Base-by-base conservation (phyloP, 148 eudicot species). In the Spergularia bocconei region DNA sequence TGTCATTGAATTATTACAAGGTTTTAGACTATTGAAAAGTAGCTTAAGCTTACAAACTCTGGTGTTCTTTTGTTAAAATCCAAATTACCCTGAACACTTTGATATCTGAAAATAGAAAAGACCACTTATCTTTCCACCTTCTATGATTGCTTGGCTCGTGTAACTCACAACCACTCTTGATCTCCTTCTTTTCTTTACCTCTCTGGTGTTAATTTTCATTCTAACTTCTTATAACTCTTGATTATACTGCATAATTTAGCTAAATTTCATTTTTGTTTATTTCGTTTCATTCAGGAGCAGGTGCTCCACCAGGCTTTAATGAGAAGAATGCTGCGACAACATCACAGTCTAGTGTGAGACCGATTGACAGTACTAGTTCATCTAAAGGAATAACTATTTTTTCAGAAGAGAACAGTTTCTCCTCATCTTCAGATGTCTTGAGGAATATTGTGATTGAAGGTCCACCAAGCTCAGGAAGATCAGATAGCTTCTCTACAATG, bases 391-490 rank as follows among this genome's bases (percentile, higher is more conserved):
- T 48, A 79, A 57, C 48, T 39, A 39, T 8, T 76, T 41, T 56
- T 13, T 16, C 21, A 48, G 57, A 67, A 53, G 76, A 75, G 52
- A 63, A 75, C 44, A 72, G 58, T 53, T 55, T 13, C 69, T 36
- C 53, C 60, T 79, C 78, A 56, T 55, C 77, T 63, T 73, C 82
- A 25, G 81, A 84, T 50, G 38, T 70, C 39, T 57, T 16, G 41
- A 69, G 71, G 63, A 84, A 47, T 53, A 81, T 55, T 75, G 65
- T 79, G 48, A 74, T 74, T 77, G 83, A 80, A 63, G 75, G 58
- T 51, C 76, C 81, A 50, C 79, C 81, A 58, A 75, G 80, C 77
- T 72, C 88, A 77, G 81, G 78, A 74, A 76, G 66, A 52, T 79
- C 77, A 55, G 79, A 78, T 76, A 78, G 50, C 61, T 72, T 83